Conservation (phyloP, 805 yeast species). For the Maudiozyma bulderi region DNA sequence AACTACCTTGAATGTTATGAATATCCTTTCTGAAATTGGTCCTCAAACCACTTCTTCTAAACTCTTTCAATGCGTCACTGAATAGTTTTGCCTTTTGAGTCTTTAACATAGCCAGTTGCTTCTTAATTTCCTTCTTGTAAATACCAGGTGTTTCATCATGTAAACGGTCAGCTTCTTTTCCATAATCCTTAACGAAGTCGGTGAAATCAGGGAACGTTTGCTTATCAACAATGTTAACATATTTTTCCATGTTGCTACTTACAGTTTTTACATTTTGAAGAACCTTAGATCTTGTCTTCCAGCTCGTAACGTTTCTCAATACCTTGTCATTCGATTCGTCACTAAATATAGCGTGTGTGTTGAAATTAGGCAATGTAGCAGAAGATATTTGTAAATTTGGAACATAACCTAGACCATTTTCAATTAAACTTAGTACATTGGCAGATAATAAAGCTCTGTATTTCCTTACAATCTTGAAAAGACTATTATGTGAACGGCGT, state of each 20-base stretch:
- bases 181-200: slow-evolving; percentile 45
- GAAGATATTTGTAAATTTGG: slow-evolving; percentile 1
- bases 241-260: slow-evolving; percentile 45
- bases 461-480: slow-evolving; percentile 76
- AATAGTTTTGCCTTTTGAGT: slow-evolving; percentile 72
- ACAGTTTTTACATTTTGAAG: slow-evolving; percentile 44
- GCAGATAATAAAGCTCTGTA: slow-evolving; percentile 55
- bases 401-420: slow-evolving; percentile 40
- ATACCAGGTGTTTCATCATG: slow-evolving; percentile 69
- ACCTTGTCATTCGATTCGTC: slow-evolving; percentile 11
- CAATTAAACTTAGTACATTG: slow-evolving; percentile 46
- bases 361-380: slow-evolving; percentile 3
- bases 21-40: slow-evolving; percentile 56
- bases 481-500: slow-evolving; percentile 70
- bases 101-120: slow-evolving; percentile 57
- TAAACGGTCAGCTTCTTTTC: slow-evolving; percentile 50
- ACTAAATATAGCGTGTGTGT: background rate
- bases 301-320: slow-evolving; percentile 33
- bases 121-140: slow-evolving; percentile 65
- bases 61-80: slow-evolving; percentile 66
- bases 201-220: slow-evolving; percentile 41
- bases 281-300: slow-evolving; percentile 50
- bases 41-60: slow-evolving; percentile 69
- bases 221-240: slow-evolving; percentile 28
- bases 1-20: slow-evolving; percentile 50